These are phyloP conservation scores for Trichoderma gracile DNA, from an alignment of 2,329 filamentous ascomycete genomes.

Conservation along the genomic window DNA sequence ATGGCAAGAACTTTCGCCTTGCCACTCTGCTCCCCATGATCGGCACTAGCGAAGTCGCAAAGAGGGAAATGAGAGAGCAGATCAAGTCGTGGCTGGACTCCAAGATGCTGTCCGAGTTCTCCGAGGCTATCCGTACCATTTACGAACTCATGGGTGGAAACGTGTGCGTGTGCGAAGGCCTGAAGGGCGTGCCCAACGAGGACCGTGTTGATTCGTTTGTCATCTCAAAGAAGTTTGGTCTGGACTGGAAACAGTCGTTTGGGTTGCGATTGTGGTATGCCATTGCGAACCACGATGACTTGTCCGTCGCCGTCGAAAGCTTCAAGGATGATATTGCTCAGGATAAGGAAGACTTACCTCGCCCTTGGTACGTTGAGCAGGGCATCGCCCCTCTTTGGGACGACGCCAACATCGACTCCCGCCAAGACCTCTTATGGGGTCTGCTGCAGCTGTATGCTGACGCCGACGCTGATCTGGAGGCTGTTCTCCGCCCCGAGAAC, in stretches of 20 bases:
- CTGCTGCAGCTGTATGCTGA: slow-evolving; percentile 78
- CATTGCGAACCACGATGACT: slow-evolving; percentile 64
- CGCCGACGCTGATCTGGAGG: slow-evolving; percentile 60
- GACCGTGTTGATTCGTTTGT: slow-evolving; percentile 78
- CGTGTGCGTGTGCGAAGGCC: slow-evolving; percentile 78
- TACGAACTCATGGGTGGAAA: slow-evolving; percentile 91
- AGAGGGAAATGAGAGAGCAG: slow-evolving; percentile 75
- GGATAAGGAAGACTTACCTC: slow-evolving; percentile 69
- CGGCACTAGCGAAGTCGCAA: slow-evolving; percentile 67
- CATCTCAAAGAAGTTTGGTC: slow-evolving; percentile 77
- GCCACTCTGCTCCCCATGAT: slow-evolving; percentile 82
- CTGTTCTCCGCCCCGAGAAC: slow-evolving; percentile 73
- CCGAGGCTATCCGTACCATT: slow-evolving; percentile 76
- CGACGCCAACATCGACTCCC: slow-evolving; percentile 56
- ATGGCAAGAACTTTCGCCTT: slow-evolving; percentile 77
- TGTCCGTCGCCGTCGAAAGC: slow-evolving; percentile 69
- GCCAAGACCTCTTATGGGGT: slow-evolving; percentile 83
- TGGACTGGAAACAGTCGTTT: slow-evolving; percentile 94
- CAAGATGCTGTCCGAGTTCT: slow-evolving; percentile 84
- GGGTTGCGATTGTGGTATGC: slow-evolving; percentile 90
- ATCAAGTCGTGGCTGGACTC: slow-evolving; percentile 81
- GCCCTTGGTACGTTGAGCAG: slow-evolving; percentile 69
- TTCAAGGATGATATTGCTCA: slow-evolving; percentile 74
- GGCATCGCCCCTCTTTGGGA: slow-evolving; percentile 60
- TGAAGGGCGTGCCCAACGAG: slow-evolving; percentile 70